Evolutionary conservation across 306 rosid genomes (phyloP), one percentile per base, ranked within the genome.

Genomic region (Sicyos baderoa): DNA sequence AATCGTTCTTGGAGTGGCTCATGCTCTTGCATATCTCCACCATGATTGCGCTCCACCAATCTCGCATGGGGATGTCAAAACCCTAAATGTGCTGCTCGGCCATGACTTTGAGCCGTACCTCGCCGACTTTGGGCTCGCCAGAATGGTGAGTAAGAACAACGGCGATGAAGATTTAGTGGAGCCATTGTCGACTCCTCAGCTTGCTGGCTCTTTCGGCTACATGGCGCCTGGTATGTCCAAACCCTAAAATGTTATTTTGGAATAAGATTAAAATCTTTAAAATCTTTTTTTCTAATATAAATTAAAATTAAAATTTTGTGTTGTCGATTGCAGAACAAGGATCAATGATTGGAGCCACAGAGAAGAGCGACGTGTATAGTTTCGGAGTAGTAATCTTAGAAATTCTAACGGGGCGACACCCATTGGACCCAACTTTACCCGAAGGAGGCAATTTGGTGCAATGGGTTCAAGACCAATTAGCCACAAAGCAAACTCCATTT

Each of bases 361-460:
- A 84, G 82, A 91, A 87, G 67, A 87, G 95, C 42, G 97, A 91
- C 58, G 89, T 91, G 15, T 89, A 89, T 79, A 91, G 97, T 77
- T 91, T 81, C 25, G 97, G 97, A 2, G 87, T 91, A 29, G 91
- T 89, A 74, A 77, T 91, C 25, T 76, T 91, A 54, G 97, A 91
- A 82, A 84, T 87, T 40, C 79, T 91, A 60, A 89, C 97, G 50
- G 97, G 97, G 67, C 84, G 89, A 80, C 97, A 87, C 77, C 97
- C 97, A 16, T 66, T 91, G 61, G 97, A 91, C 68, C 95, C 97
- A 59, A 89, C 91, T 47, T 79, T 91, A n/a, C 87, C 96, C 0
- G 84, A 80, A 16, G 90, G 85, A 23, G 80, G 76, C 21, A 75
- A 81, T 77, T 75, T 91, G 83, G 97, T 84, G 75, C 95, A 85